These are phyloP conservation scores for Scedosporium boydii DNA, from an alignment of 2,329 filamentous ascomycete genomes.

Conservation along the genomic window DNA sequence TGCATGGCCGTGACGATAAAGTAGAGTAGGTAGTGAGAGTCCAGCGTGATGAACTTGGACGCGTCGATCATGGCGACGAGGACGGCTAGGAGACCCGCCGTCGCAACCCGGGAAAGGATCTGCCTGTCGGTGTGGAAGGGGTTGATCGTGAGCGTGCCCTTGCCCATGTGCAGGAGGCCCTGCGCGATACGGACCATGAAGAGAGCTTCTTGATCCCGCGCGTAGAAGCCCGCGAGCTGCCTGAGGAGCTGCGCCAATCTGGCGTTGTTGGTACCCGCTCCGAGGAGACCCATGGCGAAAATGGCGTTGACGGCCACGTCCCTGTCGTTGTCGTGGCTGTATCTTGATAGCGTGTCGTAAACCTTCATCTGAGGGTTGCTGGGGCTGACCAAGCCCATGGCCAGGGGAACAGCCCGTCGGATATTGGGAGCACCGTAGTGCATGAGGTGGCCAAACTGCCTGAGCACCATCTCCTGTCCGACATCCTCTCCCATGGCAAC, in stretches of 20 bases:
- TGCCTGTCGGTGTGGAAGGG: conserved; percentile 99
- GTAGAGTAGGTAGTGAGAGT: conserved; percentile 87
- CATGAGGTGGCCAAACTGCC: conserved; percentile 97
- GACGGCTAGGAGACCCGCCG: conserved; percentile 81
- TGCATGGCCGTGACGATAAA: conserved; percentile 96
- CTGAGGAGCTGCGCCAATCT: conserved; percentile 87
- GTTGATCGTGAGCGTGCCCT: conserved; percentile 89
- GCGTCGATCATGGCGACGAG: conserved; percentile 91
- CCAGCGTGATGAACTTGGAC: conserved; percentile 65
- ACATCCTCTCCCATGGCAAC: conserved; percentile 98
- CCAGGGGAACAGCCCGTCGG: conserved; percentile 86
- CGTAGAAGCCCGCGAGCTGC: conserved; percentile 96
- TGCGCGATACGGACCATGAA: conserved; percentile 99
- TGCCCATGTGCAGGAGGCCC: conserved; percentile 96
- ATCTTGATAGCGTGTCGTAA: conserved; percentile 93
- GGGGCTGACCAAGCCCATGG: conserved; percentile 92
- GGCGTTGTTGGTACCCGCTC: conserved; percentile 96
- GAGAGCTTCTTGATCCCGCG: conserved; percentile 87
- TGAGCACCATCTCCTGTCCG: conserved; percentile 96
- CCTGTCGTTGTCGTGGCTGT: conserved; percentile 97
- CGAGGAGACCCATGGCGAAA: conserved; percentile 95
- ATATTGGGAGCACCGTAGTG: conserved; percentile 98
- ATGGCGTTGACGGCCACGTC: conserved; percentile 98
- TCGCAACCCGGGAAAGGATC: conserved; percentile 83
- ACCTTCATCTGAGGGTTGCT: conserved; percentile 99